Conservation (phyloP, 1,139 yeast species). For the Lizanozyma gosingica region DNA sequence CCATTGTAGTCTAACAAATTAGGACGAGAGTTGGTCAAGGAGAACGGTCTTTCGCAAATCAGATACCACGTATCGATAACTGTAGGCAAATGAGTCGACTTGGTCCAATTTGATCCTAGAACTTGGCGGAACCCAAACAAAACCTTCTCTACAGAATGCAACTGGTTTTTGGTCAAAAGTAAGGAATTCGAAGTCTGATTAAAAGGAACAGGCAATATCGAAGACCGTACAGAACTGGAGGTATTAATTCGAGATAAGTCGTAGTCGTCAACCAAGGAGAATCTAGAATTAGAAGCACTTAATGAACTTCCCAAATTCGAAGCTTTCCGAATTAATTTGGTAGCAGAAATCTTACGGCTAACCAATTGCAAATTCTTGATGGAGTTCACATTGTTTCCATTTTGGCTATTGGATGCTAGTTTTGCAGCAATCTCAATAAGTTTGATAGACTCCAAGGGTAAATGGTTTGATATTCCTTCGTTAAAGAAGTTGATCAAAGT, state of each 20-base stretch:
- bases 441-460: slow-evolving; percentile 58
- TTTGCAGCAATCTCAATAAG: slow-evolving; percentile 56
- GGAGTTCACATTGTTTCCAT: slow-evolving; percentile 13
- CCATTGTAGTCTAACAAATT: slow-evolving; percentile 66
- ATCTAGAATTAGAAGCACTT: slow-evolving; percentile 18
- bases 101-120: slow-evolving; percentile 43
- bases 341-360: slow-evolving; percentile 35
- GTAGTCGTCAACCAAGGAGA: slow-evolving; percentile 43
- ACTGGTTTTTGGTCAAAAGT: slow-evolving; percentile 29
- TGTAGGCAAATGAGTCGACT: slow-evolving; percentile 10
- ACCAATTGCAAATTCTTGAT: slow-evolving; percentile 23
- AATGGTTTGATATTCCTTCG: slow-evolving; percentile 48
- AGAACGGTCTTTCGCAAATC: slow-evolving; percentile 39
- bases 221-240: slow-evolving; percentile 27
- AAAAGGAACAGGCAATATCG: slow-evolving; percentile 31
- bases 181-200: slow-evolving; percentile 32
- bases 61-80: slow-evolving; percentile 30
- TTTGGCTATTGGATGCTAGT: slow-evolving; percentile 30
- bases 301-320: not conserved
- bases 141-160: slow-evolving; percentile 35
- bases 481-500: slow-evolving; percentile 70
- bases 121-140: slow-evolving; percentile 42
- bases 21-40: slow-evolving; percentile 38
- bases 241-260: slow-evolving; percentile 41
- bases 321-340: slow-evolving; percentile 10